phyloP scores from a whole-genome alignment of 345 rosid genomes.

The Eutrema heterophyllum region DNA sequence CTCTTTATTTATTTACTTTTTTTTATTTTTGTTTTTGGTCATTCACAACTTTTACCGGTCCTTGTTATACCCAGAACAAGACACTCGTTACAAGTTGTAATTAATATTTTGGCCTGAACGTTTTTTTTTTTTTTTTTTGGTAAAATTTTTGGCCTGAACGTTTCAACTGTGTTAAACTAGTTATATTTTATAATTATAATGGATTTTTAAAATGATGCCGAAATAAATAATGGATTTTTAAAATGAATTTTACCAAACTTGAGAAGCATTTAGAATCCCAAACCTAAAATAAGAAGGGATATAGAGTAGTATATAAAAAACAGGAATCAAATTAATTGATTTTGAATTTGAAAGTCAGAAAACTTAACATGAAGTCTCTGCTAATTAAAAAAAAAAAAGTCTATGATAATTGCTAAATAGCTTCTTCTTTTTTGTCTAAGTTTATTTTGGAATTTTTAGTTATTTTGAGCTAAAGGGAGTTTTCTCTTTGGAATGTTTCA shows the following conservation, averaged over 20 bases:
- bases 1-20: neutral
- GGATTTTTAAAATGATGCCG: neutral
- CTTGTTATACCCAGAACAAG: neutral
- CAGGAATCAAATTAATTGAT: too few species aligned
- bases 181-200: neutral
- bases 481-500: neutral
- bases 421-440: neutral
- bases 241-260: neutral
- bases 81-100: neutral
- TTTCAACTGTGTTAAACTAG: neutral
- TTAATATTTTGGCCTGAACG: neutral
- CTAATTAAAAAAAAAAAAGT: too few species aligned
- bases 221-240: neutral
- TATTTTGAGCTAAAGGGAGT: neutral
- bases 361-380: neutral
- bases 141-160: neutral
- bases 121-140: too few species aligned
- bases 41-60: neutral
- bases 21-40: neutral
- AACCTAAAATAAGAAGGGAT: neutral
- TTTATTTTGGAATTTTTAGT: neutral
- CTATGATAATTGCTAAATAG: neutral
- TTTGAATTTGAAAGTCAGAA: neutral
- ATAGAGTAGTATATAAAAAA: neutral
- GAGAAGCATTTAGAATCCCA: neutral